These are phyloP conservation scores for Trypanosoma conorhini DNA, from an alignment of 208 protist species.

Conservation along the genomic window DNA sequence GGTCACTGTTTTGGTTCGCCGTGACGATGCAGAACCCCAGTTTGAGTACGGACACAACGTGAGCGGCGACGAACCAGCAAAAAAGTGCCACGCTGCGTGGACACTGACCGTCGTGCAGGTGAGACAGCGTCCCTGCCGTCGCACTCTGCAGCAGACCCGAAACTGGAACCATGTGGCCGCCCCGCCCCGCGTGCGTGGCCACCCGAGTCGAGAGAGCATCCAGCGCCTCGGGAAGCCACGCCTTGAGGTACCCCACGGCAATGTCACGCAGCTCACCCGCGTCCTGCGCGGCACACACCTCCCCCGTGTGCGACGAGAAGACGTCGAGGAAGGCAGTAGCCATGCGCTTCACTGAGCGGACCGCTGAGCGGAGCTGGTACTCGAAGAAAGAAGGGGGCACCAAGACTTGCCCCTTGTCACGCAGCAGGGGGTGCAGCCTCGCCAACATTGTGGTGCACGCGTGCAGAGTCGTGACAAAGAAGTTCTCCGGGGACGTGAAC, in stretches of 20 bases:
- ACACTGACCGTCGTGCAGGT: conserved; percentile 8
- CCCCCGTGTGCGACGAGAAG: conserved; percentile 13
- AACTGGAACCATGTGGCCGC: background rate
- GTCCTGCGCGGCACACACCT: background rate
- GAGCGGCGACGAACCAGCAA: conserved; percentile 24
- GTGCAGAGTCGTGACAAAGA: conserved; percentile 78
- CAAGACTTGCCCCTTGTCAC: conserved; percentile 51
- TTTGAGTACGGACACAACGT: conserved; percentile 19
- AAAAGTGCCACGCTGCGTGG: conserved; percentile 20
- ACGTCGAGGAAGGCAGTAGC: conserved; percentile 12
- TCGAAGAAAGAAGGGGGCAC: conserved; percentile 41
- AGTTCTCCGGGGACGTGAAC: conserved; percentile 73
- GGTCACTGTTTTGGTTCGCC: background rate
- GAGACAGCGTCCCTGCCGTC: conserved; percentile 1
- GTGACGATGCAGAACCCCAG: conserved; percentile 13
- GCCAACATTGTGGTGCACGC: conserved; percentile 63
- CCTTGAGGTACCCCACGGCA: conserved; percentile 28
- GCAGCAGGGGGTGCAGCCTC: conserved; percentile 57
- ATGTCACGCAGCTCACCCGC: conserved; percentile 15
- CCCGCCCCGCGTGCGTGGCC: too few relatives aligned
- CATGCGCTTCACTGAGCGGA: background rate
- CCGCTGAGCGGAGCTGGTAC: conserved; percentile 23
- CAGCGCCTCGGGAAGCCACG: conserved; percentile 35
- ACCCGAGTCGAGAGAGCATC: conserved; percentile 13
- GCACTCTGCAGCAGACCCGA: background rate